These are phyloP conservation scores for Amesomyces nigricolor DNA, from an alignment of 2,329 filamentous ascomycete genomes.

Conservation along the genomic window DNA sequence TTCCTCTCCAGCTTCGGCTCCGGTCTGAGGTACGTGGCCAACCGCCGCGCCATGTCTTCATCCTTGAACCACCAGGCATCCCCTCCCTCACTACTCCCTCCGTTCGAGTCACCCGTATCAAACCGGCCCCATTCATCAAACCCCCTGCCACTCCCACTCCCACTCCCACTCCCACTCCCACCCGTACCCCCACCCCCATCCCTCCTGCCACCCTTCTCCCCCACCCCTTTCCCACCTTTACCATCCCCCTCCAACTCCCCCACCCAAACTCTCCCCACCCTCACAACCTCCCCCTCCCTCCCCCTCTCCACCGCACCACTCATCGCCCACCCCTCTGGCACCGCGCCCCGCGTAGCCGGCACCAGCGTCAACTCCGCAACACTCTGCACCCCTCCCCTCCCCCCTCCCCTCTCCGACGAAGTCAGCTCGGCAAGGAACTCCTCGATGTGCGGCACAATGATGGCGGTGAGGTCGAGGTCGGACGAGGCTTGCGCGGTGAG, in stretches of 20 bases:
- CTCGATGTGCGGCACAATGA: conserved; percentile 39
- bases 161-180: neutral
- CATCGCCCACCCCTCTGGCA: conserved; percentile 34
- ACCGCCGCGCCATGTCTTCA: conserved; percentile 40
- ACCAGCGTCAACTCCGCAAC: conserved; percentile 42
- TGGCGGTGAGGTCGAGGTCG: conserved; percentile 37
- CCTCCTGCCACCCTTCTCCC: conserved; percentile 20
- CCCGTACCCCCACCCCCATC: conserved; percentile 17
- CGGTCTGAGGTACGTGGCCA: conserved; percentile 42
- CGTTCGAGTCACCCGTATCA: conserved; percentile 28
- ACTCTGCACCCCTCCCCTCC: conserved; percentile 27
- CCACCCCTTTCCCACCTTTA: conserved; percentile 31
- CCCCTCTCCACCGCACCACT: conserved; percentile 31
- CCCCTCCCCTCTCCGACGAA: neutral
- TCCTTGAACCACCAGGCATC: conserved; percentile 43
- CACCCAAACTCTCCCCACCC: conserved; percentile 30
- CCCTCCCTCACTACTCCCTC: neutral
- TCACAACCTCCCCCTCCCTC: conserved; percentile 29
- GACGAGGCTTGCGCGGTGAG: conserved; percentile 21
- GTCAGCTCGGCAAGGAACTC: conserved; percentile 38
- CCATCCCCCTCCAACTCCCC: neutral
- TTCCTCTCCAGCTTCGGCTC: conserved; percentile 27
- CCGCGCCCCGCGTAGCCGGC: conserved; percentile 33
- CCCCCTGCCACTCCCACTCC: neutral
- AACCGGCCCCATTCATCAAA: conserved; percentile 46